phyloP scores from a whole-genome alignment of 305 asterid species.

The Fraxinus nigra region DNA sequence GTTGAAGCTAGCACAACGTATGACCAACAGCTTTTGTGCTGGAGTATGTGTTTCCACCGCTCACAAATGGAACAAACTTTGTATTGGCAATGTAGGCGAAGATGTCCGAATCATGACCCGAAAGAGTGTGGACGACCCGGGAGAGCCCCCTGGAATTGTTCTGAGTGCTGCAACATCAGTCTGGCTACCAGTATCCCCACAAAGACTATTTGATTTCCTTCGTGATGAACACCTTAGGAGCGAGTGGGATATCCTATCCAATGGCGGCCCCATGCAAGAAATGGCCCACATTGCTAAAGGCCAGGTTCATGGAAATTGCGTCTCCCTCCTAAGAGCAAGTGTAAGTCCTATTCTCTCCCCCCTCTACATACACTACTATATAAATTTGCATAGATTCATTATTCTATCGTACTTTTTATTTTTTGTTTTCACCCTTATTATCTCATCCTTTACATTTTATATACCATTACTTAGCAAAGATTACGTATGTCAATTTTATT shows the following conservation, averaged over 20 bases:
- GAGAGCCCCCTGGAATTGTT: slow-evolving; percentile 89
- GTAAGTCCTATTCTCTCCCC: slow-evolving; percentile 38
- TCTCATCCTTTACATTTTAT: background rate
- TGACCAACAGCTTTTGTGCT: slow-evolving; percentile 90
- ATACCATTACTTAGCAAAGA: background rate
- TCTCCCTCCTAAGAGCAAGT: slow-evolving; percentile 82
- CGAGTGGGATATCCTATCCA: slow-evolving; percentile 92
- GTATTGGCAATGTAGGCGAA: slow-evolving; percentile 66
- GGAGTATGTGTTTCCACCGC: slow-evolving; percentile 87
- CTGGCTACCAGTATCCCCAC: slow-evolving; percentile 85
- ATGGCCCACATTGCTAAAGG: slow-evolving; percentile 96
- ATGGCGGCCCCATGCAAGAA: slow-evolving; percentile 95
- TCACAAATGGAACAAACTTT: slow-evolving; percentile 86
- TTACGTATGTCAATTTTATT: background rate
- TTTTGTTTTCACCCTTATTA: background rate
- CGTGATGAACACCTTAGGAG: slow-evolving; percentile 77
- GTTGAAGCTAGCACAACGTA: slow-evolving; percentile 93
- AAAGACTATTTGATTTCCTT: slow-evolving; percentile 74
- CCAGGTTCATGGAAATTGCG: slow-evolving; percentile 87
- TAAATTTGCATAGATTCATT: background rate
- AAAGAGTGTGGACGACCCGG: slow-evolving; percentile 80
- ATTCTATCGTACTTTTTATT: background rate
- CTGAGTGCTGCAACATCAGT: slow-evolving; percentile 91
- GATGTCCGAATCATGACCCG: slow-evolving; percentile 93
- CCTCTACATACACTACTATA: background rate